Conservation (phyloP, 2,329 filamentous ascomycete species). For the Xylaria sp. region DNA sequence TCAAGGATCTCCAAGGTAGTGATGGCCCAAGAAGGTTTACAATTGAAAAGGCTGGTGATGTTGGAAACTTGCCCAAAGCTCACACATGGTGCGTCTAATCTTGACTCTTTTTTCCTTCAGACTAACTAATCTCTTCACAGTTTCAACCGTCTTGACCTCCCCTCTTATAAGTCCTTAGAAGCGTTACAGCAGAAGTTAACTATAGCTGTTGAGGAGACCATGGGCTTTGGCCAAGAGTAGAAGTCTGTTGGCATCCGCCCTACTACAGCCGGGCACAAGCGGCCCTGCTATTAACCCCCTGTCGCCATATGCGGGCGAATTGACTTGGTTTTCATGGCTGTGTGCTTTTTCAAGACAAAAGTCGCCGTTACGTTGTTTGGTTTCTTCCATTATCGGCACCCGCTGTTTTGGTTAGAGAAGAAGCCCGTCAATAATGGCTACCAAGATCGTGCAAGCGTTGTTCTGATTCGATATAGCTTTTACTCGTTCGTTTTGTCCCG, state of each 20-base stretch:
- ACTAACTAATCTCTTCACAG: constrained; percentile 57
- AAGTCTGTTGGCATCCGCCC: constrained; percentile 35
- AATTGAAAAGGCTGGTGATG: constrained; percentile 96
- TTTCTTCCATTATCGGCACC: constrained; percentile 12
- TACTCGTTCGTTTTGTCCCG: constrained; percentile 16
- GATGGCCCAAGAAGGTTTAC: constrained; percentile 96
- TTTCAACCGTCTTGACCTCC: constrained; percentile 97
- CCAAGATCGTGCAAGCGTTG: constrained; percentile 13
- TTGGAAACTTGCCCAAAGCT: constrained; percentile 90
- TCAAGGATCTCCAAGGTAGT: constrained; percentile 98
- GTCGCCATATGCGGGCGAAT: constrained; percentile 43
- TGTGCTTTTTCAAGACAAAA: background rate
- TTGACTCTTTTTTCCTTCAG: background rate
- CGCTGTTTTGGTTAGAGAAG: constrained; percentile 4
- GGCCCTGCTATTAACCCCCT: constrained; percentile 5
- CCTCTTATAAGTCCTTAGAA: constrained; percentile 90
- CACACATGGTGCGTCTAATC: constrained; percentile 84
- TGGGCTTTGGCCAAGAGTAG: constrained; percentile 98
- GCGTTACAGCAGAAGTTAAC: constrained; percentile 88
- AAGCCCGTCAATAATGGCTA: constrained; percentile 9
- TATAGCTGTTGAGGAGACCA: constrained; percentile 97
- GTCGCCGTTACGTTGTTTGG: constrained; percentile 17
- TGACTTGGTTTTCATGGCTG: constrained; percentile 30
- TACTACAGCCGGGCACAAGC: constrained; percentile 17
- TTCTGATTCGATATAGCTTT: constrained; percentile 16